Conservation (phyloP, 441 rosid genomes). For the Pelargonium myrrhifolium region DNA sequence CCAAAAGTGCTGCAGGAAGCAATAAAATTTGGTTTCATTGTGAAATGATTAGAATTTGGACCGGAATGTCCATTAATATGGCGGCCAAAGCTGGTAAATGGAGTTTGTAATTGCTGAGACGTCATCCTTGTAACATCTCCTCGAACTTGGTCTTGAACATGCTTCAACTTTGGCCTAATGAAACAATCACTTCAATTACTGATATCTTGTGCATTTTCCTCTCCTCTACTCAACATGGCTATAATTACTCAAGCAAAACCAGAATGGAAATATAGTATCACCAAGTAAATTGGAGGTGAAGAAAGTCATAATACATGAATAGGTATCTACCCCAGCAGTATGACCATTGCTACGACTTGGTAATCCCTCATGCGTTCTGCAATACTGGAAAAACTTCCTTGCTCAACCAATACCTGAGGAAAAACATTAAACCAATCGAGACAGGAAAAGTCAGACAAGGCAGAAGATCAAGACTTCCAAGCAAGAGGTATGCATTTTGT, state of each 20-base stretch:
- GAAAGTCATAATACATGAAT: background rate
- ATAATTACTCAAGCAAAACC: background rate
- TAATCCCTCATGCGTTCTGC: slow-evolving; percentile 65
- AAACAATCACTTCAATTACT: background rate
- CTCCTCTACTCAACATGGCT: slow-evolving; percentile 6
- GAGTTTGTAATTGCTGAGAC: slow-evolving; percentile 55
- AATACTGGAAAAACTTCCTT: slow-evolving; percentile 39
- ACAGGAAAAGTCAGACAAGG: background rate
- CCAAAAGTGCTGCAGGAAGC: slow-evolving; percentile 86
- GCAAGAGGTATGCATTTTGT: background rate
- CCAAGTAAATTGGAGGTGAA: background rate
- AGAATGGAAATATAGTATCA: background rate
- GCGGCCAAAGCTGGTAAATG: slow-evolving; percentile 31
- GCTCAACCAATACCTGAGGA: slow-evolving; percentile 62
- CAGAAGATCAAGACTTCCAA: background rate
- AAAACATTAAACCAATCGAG: slow-evolving; percentile 7
- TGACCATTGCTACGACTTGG: slow-evolving; percentile 78
- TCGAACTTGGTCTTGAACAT: slow-evolving; percentile 55
- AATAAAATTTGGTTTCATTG: slow-evolving; percentile 48
- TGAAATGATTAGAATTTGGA: slow-evolving; percentile 22
- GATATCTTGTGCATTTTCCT: too few species aligned
- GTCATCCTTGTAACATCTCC: slow-evolving; percentile 72
- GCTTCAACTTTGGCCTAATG: slow-evolving; percentile 60
- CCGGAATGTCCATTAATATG: slow-evolving; percentile 14
- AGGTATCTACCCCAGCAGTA: slow-evolving; percentile 59